phyloP scores from a whole-genome alignment of 257 asterid species.

The Anisodus acutangulus region DNA sequence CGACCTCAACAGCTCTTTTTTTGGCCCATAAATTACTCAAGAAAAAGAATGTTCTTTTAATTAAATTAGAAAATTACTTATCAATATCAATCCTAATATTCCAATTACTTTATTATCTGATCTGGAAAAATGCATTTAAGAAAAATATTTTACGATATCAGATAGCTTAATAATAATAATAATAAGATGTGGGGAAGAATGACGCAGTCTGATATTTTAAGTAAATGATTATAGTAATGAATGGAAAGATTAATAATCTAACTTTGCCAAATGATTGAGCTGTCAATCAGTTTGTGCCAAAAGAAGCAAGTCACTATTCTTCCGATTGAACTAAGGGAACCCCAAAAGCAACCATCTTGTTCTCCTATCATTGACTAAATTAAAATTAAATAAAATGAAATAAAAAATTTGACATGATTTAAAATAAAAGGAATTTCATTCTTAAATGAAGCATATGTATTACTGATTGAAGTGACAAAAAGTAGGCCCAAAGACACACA shows the following conservation, averaged over 20 bases:
- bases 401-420: no score
- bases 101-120: no score
- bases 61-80: no score
- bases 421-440: background rate
- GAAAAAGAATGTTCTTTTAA: no score
- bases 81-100: no score
- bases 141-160: no score
- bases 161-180: no score
- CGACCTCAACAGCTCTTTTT: no score
- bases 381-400: no score
- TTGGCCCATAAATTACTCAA: no score
- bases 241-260: background rate
- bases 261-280: background rate
- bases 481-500: constrained; percentile 26
- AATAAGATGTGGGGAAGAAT: background rate
- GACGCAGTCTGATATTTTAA: background rate
- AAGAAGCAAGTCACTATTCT: background rate
- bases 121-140: no score
- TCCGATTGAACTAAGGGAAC: background rate
- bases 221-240: background rate
- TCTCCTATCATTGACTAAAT: background rate
- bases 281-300: background rate
- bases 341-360: background rate
- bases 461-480: background rate
- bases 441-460: background rate